Evolutionary conservation across 2,329 filamentous ascomycete species (phyloP).

Genomic region (Harringtonia lauricola): DNA sequence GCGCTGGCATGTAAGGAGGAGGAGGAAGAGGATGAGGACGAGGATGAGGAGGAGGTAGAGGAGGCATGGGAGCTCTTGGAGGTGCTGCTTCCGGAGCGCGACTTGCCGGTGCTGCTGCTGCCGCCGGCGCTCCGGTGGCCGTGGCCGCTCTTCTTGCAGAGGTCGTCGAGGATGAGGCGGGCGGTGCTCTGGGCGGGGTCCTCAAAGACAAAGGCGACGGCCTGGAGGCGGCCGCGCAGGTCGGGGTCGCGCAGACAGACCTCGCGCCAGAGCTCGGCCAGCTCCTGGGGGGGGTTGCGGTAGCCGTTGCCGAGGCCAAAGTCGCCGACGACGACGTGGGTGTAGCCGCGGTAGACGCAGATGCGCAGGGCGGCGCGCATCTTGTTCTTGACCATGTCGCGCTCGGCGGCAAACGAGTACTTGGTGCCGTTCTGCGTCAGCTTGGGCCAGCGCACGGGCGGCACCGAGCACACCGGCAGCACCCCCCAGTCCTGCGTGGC

Average conservation of each 20-base stretch:
- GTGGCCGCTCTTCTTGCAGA: constrained; percentile 34
- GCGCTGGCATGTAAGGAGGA: background rate
- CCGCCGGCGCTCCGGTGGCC: constrained; percentile 20
- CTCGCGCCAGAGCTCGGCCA: constrained; percentile 56
- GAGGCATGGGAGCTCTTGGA: constrained; percentile 18
- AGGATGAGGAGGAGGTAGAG: constrained; percentile 15
- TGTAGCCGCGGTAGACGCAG: constrained; percentile 48
- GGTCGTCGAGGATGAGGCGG: constrained; percentile 42
- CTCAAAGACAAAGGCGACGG: constrained; percentile 55
- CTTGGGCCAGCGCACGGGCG: constrained; percentile 63
- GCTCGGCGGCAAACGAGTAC: constrained; percentile 63
- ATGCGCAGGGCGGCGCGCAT: constrained; percentile 61
- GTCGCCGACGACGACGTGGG: constrained; percentile 49
- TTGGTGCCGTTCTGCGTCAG: constrained; percentile 54
- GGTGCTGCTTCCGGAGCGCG: constrained; percentile 17
- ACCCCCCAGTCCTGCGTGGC: constrained; percentile 39
- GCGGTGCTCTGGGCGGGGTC: constrained; percentile 41
- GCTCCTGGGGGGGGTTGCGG: constrained; percentile 53
- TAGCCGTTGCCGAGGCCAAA: constrained; percentile 54
- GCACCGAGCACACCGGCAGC: constrained; percentile 63
- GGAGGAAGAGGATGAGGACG: constrained; percentile 9
- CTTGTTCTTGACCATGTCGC: constrained; percentile 61
- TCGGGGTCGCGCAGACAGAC: constrained; percentile 52
- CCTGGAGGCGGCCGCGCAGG: constrained; percentile 48
- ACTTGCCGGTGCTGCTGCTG: constrained; percentile 12